These are phyloP conservation scores for Dactylellina drechsleri DNA, from an alignment of 2,329 filamentous ascomycete genomes.

Conservation along the genomic window DNA sequence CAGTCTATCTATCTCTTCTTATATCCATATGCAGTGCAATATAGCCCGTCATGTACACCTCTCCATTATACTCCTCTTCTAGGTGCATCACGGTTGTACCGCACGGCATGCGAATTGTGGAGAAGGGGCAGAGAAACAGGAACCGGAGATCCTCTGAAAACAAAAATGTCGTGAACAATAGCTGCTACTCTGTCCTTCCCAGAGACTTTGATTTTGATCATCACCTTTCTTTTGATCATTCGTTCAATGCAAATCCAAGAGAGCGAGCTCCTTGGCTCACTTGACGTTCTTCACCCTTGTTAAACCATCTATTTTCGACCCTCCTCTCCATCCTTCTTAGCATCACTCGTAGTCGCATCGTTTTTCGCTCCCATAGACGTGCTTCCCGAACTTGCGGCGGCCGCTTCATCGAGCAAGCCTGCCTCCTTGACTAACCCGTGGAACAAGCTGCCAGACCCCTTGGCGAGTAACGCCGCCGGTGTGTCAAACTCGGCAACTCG, in stretches of 20 bases:
- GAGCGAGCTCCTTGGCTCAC: neutral
- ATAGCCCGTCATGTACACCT: slow-evolving; percentile 9
- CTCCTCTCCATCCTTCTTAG: slow-evolving; percentile 42
- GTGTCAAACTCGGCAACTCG: slow-evolving; percentile 92
- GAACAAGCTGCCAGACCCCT: slow-evolving; percentile 75
- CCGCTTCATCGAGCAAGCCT: slow-evolving; percentile 67
- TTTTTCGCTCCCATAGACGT: slow-evolving; percentile 17
- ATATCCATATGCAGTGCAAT: slow-evolving; percentile 9
- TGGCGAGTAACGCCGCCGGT: slow-evolving; percentile 78
- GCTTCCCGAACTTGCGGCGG: slow-evolving; percentile 6
- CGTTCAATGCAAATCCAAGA: neutral
- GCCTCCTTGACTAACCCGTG: slow-evolving; percentile 92
- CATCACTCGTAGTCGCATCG: neutral
- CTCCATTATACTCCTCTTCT: neutral
- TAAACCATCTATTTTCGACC: slow-evolving; percentile 25
- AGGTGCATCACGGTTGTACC: neutral
- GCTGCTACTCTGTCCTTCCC: neutral
- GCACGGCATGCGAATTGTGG: no score
- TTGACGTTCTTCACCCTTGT: slow-evolving; percentile 13
- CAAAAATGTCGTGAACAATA: neutral
- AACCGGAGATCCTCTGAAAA: neutral
- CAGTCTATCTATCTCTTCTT: slow-evolving; percentile 30
- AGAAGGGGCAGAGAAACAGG: neutral
- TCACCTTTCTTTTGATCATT: neutral
- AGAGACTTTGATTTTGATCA: neutral